Evolutionary conservation across 1,139 yeast species (phyloP), one percentile per base, ranked within the genome.

Genomic region (Meyerozyma smithsonii): DNA sequence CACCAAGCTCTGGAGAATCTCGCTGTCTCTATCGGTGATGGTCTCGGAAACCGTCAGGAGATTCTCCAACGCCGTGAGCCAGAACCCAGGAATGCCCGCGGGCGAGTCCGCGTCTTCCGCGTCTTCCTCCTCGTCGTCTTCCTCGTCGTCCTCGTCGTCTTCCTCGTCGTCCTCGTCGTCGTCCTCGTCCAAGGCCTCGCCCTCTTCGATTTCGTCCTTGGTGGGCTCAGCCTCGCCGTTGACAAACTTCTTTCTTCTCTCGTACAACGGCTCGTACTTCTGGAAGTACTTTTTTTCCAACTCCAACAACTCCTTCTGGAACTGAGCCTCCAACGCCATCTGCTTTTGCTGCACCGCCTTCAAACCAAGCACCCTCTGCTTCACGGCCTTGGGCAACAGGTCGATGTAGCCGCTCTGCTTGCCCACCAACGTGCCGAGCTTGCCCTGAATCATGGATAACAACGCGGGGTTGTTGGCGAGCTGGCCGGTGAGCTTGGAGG

Each of bases 31-130:
- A 45, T 89, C 97, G 36, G 94, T 80, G 54, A 94, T 86, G 48
- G 89, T 81, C 49, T 89, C 96, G 25, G 90, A 77, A 34, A 90
- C 79, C 26, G 88, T 81, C 20, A 83, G 79, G 52, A 92, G 71
- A 66, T 90, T 92, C 62, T 86, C 94, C 65, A 92, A 72, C 7
- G 97, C 95, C 17, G 97, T 92, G 55, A 90, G 74, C 99, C 99
- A 92, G 73, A 92, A 92, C 42, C 86, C 81, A 40, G 98, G 97
- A 53, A 92, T 79, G 50, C 99, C 99, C 49, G 70, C 70, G 41
- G 64, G 62, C 25, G 58, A 69, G 23, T 66, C 70, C 2, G 58
- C 74, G n/a, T 62, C 71, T 3, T 55, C 66, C 8, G 57, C 65
- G 19, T 64, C 67, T 16, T 67, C 75, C 23, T 66, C 70, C 2